phyloP scores from a whole-genome alignment of 208 protist species.

The Leishmania gerbilli region DNA sequence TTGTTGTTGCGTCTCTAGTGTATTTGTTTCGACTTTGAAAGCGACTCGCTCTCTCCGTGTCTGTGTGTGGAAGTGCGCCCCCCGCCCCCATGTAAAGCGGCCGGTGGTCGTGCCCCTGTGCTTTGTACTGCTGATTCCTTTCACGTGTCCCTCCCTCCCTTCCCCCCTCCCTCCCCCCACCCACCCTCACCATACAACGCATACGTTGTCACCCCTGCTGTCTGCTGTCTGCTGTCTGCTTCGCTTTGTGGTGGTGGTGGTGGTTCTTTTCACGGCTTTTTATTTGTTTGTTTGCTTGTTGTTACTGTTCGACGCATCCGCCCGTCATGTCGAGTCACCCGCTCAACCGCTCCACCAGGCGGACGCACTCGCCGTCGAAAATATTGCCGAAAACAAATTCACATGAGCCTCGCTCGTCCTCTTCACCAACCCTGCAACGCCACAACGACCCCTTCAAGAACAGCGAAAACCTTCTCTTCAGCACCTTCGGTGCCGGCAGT shows the following conservation, averaged over 20 bases:
- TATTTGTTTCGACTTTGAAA: too few species aligned
- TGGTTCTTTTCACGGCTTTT: neutral
- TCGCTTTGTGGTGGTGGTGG: too few species aligned
- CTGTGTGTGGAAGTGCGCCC: too few species aligned
- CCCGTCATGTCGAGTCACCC: neutral
- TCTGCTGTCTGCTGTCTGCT: neutral
- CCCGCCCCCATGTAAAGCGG: too few species aligned
- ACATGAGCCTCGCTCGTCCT: conserved; percentile 1
- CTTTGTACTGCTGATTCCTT: neutral
- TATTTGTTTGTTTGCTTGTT: neutral
- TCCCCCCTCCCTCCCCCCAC: neutral
- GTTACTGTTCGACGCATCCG: neutral
- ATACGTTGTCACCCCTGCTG: neutral
- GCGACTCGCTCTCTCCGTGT: too few species aligned
- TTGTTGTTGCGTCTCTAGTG: too few species aligned
- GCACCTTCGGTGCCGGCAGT: conserved; percentile 24
- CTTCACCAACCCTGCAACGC: neutral
- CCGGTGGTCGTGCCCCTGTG: neutral
- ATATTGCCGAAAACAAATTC: neutral
- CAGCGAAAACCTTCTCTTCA: conserved; percentile 10
- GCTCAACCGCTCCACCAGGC: neutral
- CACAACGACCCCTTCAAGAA: conserved; percentile 12
- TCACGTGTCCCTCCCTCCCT: neutral
- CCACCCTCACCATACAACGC: neutral
- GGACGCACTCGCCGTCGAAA: conserved; percentile 2